Conservation (phyloP, 139 green algal genomes). For the Monoraphidium neglectum region DNA sequence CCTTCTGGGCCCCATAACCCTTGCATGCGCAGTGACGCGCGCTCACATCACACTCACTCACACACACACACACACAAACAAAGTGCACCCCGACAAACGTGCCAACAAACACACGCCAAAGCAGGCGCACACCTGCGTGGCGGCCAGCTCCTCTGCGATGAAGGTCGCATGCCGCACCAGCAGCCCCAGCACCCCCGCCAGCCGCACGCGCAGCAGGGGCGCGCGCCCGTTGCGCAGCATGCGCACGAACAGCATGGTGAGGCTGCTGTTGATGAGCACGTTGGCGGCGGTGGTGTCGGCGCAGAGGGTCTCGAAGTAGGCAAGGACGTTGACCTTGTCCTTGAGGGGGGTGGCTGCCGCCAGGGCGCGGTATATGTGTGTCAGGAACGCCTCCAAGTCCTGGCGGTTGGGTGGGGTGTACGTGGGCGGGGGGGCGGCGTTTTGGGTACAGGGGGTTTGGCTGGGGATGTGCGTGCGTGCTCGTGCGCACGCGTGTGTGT, state of each 20-base stretch:
- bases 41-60: too few relatives aligned
- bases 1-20: too few relatives aligned
- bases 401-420: too few relatives aligned
- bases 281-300: conserved; percentile 76
- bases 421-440: too few relatives aligned
- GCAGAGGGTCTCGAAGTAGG: conserved; percentile 92
- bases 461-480: too few relatives aligned
- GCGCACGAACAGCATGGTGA: conserved; percentile 81
- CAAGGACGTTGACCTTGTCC: conserved; percentile 87
- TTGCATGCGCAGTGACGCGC: too few relatives aligned
- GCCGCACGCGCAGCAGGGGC: conserved; percentile 57
- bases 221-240: conserved; percentile 61
- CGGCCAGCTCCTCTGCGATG: conserved; percentile 74
- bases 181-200: conserved; percentile 67
- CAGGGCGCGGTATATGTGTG: conserved; percentile 65
- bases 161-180: conserved; percentile 91
- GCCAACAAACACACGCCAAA: too few relatives aligned
- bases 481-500: too few relatives aligned
- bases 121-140: too few relatives aligned
- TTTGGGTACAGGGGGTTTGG: too few relatives aligned
- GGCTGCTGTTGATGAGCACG: conserved; percentile 85
- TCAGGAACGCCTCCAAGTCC: conserved; percentile 63
- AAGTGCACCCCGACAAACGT: too few relatives aligned
- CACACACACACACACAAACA: too few relatives aligned
- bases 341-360: conserved; percentile 64